phyloP scores from a whole-genome alignment of 257 asterid genomes.

The Ligustrum vulgare region DNA sequence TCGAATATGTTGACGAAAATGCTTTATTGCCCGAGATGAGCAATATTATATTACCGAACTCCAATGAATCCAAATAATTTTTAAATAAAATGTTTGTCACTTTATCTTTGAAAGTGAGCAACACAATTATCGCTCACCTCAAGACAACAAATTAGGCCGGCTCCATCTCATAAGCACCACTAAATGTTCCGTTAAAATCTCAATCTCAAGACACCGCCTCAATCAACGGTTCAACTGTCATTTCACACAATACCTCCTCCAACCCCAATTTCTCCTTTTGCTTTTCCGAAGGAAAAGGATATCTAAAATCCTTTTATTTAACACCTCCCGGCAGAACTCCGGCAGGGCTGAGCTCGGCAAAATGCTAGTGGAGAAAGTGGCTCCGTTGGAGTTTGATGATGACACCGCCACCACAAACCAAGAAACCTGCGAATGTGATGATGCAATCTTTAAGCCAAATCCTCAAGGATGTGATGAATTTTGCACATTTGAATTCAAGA shows the following conservation, averaged over 20 bases:
- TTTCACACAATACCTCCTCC: slow-evolving; percentile 15
- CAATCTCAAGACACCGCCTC: slow-evolving; percentile 17
- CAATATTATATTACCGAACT: too few relatives aligned
- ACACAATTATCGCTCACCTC: too few relatives aligned
- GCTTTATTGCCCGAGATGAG: too few relatives aligned
- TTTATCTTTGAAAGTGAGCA: too few relatives aligned
- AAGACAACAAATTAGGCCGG: too few relatives aligned
- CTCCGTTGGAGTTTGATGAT: neutral
- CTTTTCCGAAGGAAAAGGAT: neutral
- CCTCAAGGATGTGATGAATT: slow-evolving; percentile 13
- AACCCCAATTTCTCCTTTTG: slow-evolving; percentile 15
- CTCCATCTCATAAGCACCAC: slow-evolving; percentile 7
- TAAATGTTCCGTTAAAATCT: slow-evolving; percentile 19
- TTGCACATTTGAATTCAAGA: slow-evolving; percentile 19
- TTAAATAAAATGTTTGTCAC: too few relatives aligned
- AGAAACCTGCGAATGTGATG: neutral
- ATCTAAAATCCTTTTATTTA: neutral
- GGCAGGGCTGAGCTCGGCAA: slow-evolving; percentile 36
- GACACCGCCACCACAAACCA: neutral
- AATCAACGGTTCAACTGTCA: slow-evolving; percentile 21
- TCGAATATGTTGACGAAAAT: too few relatives aligned
- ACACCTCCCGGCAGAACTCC: slow-evolving; percentile 13
- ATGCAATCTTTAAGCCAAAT: neutral
- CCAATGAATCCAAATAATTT: too few relatives aligned
- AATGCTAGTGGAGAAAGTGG: slow-evolving; percentile 36